A percentile compares a stretch with the other conserved stretches of the same genome.
Evolutionary conservation across 352 stramenopile genomes (phyloP).

Genomic region (Pythium brassicae): DNA sequence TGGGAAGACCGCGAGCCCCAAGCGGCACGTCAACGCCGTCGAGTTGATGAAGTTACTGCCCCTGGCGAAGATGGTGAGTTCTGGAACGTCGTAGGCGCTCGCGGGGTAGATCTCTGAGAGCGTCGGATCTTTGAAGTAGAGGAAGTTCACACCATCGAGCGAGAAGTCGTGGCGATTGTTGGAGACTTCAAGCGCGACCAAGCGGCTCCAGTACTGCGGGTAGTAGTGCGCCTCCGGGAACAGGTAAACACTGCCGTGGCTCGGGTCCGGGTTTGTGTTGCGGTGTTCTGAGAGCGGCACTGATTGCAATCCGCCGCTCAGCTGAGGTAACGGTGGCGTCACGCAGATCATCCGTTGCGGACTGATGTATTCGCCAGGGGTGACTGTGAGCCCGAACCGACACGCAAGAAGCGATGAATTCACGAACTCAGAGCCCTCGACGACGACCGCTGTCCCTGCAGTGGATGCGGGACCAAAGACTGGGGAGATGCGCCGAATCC

Average conservation of each 20-base stretch:
- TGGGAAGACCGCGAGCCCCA: conserved; percentile 71
- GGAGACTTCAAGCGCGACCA: conserved; percentile 92
- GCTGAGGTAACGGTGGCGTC: conserved; percentile 61
- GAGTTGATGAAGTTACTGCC: conserved; percentile 91
- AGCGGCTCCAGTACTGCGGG: conserved; percentile 79
- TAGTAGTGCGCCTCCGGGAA: conserved; percentile 85
- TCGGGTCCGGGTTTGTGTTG: conserved; percentile 55
- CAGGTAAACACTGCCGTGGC: conserved; percentile 57
- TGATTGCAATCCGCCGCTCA: conserved; percentile 49
- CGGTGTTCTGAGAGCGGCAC: conserved; percentile 71
- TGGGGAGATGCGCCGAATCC: conserved; percentile 72
- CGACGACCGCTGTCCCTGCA: conserved; percentile 79
- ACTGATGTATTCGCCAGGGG: conserved; percentile 81
- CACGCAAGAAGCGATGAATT: conserved; percentile 85
- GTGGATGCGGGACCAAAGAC: conserved; percentile 80
- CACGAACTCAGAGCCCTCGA: conserved; percentile 86
- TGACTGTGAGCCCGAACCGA: conserved; percentile 81
- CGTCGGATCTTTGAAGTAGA: conserved; percentile 89
- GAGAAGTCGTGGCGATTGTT: conserved; percentile 97
- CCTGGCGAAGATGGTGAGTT: conserved; percentile 59
- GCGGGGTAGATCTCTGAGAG: conserved; percentile 62
- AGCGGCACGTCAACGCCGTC: conserved; percentile 84
- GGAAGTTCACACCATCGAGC: conserved; percentile 84
- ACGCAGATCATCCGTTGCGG: conserved; percentile 79
- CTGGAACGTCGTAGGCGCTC: conserved; percentile 35